phyloP scores from a whole-genome alignment of 2,329 filamentous ascomycete genomes.

The Reticulascus tulasneorum region DNA sequence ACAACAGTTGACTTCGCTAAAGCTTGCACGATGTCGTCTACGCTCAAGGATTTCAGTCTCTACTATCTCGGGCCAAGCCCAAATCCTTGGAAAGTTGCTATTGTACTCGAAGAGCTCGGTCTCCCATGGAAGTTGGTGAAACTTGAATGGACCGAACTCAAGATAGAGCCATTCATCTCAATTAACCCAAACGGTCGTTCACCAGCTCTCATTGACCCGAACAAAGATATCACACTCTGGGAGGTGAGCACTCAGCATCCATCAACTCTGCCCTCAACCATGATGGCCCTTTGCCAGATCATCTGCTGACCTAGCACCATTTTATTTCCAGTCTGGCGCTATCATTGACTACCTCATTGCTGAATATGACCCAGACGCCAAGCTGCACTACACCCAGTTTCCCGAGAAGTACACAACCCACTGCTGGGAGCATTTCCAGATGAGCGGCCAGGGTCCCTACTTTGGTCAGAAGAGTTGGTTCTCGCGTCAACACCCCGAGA shows the following conservation, averaged over 20 bases:
- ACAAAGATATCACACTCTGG: conserved; percentile 23
- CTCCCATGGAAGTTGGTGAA: conserved; percentile 25
- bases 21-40: no score
- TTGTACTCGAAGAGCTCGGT: conserved; percentile 30
- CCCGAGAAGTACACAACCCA: conserved; percentile 21
- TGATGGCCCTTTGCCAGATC: no score
- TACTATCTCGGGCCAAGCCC: no score
- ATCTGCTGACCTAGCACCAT: no score
- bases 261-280: no score
- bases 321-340: conserved; percentile 23
- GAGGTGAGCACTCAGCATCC: no score
- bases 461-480: conserved; percentile 38
- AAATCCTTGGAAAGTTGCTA: conserved; percentile 26
- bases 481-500: conserved; percentile 19
- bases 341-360: conserved; percentile 25
- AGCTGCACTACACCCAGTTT: conserved; percentile 13
- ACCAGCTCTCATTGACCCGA: conserved; percentile 28
- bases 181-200: conserved; percentile 30
- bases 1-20: no score
- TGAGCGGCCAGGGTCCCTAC: conserved; percentile 39
- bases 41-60: no score
- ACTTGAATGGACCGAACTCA: conserved; percentile 17
- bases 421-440: conserved; percentile 32
- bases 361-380: conserved; percentile 21
- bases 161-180: conserved; percentile 17